Evolutionary conservation across 1,284 basidiomycete species (phyloP).

Genomic region (Xerocomus cyaneibrunnescens): DNA sequence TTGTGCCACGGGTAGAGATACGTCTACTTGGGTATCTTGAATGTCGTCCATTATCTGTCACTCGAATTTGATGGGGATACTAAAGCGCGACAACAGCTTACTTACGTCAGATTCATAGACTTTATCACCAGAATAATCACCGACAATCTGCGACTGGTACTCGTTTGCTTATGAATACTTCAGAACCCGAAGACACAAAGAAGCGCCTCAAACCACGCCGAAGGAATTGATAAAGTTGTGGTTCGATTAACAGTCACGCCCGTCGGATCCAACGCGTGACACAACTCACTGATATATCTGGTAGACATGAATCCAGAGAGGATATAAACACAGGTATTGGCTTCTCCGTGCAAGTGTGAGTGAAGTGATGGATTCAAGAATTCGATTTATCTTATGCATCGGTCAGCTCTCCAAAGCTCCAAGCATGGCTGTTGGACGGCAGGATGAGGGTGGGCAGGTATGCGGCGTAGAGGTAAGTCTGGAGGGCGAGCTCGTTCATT

Average conservation of each 20-base stretch:
- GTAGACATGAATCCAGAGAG: not conserved
- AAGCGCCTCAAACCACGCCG: not conserved
- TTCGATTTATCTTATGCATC: not conserved
- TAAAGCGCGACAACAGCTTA: no score
- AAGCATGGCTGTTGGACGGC: not conserved
- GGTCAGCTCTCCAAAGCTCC: constrained; percentile 1
- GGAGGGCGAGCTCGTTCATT: constrained; percentile 1
- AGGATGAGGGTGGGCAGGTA: not conserved
- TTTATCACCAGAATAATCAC: not conserved
- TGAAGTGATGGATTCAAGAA: not conserved
- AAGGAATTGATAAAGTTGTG: not conserved
- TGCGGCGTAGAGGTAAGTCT: not conserved
- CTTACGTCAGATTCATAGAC: not conserved
- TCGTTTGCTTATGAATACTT: not conserved
- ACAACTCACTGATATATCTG: constrained; percentile 4
- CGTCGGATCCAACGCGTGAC: not conserved
- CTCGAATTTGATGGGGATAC: no score
- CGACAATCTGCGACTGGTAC: not conserved
- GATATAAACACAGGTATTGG: no score
- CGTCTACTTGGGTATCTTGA: no score
- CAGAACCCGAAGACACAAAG: not conserved
- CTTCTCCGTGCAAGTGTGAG: not conserved
- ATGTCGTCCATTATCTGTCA: not conserved
- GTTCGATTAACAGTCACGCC: not conserved
- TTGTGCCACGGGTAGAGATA: no score